Evolutionary conservation across 2,329 filamentous ascomycete genomes (phyloP), one percentile per base, ranked within the genome.

Genomic region (Pseudocercospora ulei): DNA sequence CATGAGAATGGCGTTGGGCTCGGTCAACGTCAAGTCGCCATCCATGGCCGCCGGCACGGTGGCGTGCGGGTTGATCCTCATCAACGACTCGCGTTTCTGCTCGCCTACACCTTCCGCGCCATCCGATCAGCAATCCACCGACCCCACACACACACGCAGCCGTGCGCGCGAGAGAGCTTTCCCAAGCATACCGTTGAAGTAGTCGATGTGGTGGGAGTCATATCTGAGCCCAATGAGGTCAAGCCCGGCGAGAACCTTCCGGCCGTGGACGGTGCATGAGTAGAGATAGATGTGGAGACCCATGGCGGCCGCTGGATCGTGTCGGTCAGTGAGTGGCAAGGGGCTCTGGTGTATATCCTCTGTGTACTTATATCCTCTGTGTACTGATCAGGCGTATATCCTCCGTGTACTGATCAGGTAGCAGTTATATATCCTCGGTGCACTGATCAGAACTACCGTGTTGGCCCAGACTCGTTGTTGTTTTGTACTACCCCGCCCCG

Each of bases 1-100:
- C 43, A 57, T 55, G 25, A 66, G 44, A 38, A 66, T 66, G 12
- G 63, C 60, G 43, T 66, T 65, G 36, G 60, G 63, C 43, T 65
- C 63, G 5, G 62, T 65, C 13, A 65, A 41, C n/a, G 49, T 53
- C 37, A 64, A 41, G 34, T 62, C 60, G 22, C 60, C 60, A 45
- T 65, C 60, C 2, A 45, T 54, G 3, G 62, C 62, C 11, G 62
- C 55, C 20, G 64, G 64, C 2, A 66, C 56, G 2, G 64, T 66
- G 9, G 51, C 57, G 35, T 54, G 47, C 5, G 61, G 61, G 34
- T 62, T 63, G 52, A 63, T 62, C 39, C 60, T 59, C 42, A 49
- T 53, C 31, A 54, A 57, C 2, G 54, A 52, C 29, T 44, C 39
- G 26, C 52, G 52, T 45, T 65, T 65, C 26, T 65, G 64, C 38